Conservation (phyloP, 179 eudicot genomes). For the Sideroxylon spinosum region DNA sequence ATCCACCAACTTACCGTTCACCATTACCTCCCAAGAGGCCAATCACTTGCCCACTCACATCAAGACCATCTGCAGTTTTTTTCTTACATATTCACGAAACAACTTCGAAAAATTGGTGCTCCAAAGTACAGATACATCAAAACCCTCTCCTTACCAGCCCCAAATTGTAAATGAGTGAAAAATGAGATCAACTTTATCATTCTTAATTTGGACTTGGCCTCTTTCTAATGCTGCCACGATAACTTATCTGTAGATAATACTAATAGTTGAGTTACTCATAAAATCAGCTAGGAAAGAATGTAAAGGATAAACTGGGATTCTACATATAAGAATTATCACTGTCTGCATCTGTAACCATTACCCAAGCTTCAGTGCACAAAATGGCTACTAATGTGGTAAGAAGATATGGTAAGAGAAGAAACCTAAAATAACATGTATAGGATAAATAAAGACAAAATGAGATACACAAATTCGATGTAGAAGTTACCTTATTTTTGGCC, state of each 20-base stretch:
- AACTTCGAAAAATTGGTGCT: neutral
- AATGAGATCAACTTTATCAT: neutral
- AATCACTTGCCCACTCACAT: too few relatives aligned
- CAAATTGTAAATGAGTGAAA: neutral
- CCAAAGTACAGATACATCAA: neutral
- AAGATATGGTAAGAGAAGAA: slow-evolving; percentile 1
- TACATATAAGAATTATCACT: neutral
- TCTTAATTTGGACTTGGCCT: neutral
- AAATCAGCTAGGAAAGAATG: slow-evolving; percentile 1
- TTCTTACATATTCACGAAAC: neutral
- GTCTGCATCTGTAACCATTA: neutral
- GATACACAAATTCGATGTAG: neutral
- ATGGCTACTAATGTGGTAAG: neutral
- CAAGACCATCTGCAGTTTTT: neutral
- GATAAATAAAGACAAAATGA: neutral
- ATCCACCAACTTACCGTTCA: too few relatives aligned
- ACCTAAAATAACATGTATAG: slow-evolving; percentile 2
- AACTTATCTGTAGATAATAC: neutral
- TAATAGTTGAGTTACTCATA: neutral
- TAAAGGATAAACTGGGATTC: neutral
- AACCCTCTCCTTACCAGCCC: neutral
- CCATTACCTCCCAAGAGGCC: too few relatives aligned
- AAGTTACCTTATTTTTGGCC: slow-evolving; percentile 79
- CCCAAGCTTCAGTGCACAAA: neutral
- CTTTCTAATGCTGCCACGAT: neutral